These are phyloP conservation scores for Phytophthora pluvialis DNA, from an alignment of 352 stramenopile genomes.

Conservation along the genomic window DNA sequence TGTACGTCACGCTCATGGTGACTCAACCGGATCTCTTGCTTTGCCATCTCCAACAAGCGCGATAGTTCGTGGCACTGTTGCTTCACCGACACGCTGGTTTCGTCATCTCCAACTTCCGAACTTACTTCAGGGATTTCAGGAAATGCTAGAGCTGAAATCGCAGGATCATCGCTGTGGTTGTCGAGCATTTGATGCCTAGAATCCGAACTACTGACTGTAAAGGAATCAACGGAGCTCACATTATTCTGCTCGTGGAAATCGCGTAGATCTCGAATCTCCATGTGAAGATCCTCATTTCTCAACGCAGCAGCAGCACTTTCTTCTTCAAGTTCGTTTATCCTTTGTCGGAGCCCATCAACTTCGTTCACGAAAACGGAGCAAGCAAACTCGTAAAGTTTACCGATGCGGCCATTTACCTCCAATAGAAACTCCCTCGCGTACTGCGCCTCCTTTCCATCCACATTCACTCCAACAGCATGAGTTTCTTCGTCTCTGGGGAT, in stretches of 20 bases:
- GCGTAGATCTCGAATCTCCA: constrained; percentile 46
- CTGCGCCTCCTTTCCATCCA: constrained; percentile 43
- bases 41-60: constrained; percentile 68
- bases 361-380: constrained; percentile 42
- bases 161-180: constrained; percentile 23
- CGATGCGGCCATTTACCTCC: constrained; percentile 48
- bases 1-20: constrained; percentile 64
- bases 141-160: constrained; percentile 17
- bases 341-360: constrained; percentile 23
- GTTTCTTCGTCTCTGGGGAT: not conserved
- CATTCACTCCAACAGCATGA: constrained; percentile 3
- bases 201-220: not conserved
- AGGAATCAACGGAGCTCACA: constrained; percentile 16
- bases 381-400: constrained; percentile 47
- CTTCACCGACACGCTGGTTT: constrained; percentile 35
- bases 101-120: constrained; percentile 6
- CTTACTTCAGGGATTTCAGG: not conserved
- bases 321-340: constrained; percentile 17
- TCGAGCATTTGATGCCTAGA: constrained; percentile 2
- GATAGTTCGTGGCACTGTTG: constrained; percentile 60
- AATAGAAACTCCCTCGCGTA: constrained; percentile 54
- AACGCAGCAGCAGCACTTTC: constrained; percentile 13
- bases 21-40: constrained; percentile 74
- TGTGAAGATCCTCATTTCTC: constrained; percentile 43
- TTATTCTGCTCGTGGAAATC: constrained; percentile 52